These are phyloP conservation scores for Podaxis mareebaensis DNA, from an alignment of 768 basidiomycete genomes.

Conservation along the genomic window DNA sequence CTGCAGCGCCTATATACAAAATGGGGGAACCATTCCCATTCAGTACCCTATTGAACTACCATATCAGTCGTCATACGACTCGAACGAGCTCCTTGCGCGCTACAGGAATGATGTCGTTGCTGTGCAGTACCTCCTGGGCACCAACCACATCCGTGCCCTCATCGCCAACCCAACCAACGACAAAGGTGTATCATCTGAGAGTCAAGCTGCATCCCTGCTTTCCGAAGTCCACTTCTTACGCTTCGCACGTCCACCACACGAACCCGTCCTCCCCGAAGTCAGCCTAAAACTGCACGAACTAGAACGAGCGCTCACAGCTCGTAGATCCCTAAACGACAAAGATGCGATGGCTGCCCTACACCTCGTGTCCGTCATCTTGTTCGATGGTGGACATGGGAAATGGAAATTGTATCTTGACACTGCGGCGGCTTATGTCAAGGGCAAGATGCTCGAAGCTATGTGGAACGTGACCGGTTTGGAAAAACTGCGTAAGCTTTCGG, in stretches of 20 bases:
- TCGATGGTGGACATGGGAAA: constrained; percentile 70
- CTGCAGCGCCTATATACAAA: background rate
- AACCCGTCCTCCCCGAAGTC: constrained; percentile 19
- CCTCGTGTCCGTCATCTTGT: constrained; percentile 74
- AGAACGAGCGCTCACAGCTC: constrained; percentile 19
- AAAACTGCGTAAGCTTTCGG: constrained; percentile 39
- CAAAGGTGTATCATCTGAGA: background rate
- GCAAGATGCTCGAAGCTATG: constrained; percentile 41
- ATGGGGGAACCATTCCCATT: constrained; percentile 3
- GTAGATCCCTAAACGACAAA: constrained; percentile 42
- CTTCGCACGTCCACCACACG: background rate
- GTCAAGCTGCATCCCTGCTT: constrained; percentile 12
- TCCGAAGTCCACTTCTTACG: constrained; percentile 10
- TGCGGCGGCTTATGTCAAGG: constrained; percentile 55
- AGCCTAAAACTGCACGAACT: constrained; percentile 28
- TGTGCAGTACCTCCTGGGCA: constrained; percentile 72
- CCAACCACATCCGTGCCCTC: constrained; percentile 35
- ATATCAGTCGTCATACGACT: constrained; percentile 7
- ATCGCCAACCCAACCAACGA: constrained; percentile 22
- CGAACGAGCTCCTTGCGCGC: constrained; percentile 34
- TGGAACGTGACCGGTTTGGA: constrained; percentile 41
- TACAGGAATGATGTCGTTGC: constrained; percentile 66
- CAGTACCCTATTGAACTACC: constrained; percentile 8
- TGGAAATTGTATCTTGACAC: constrained; percentile 71
- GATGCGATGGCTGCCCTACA: constrained; percentile 81